Evolutionary conservation across 257 asterid species (phyloP).

Genomic region (Pogostemon cablin): DNA sequence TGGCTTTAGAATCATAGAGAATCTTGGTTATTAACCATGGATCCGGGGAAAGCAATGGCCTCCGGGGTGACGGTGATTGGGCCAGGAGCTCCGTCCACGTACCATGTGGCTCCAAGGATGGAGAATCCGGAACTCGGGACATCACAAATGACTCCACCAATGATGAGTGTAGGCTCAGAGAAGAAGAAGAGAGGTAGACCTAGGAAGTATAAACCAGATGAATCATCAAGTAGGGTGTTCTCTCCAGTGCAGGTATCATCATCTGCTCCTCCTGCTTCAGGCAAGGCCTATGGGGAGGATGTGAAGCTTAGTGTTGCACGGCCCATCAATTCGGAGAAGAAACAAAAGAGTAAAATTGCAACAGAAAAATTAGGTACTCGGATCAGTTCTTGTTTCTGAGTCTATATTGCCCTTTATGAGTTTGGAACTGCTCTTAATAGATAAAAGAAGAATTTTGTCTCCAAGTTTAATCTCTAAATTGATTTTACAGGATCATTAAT

Average conservation of each 20-base stretch:
- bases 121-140: conserved; percentile 44
- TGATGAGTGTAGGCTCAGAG: conserved; percentile 45
- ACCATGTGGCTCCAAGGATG: conserved; percentile 58
- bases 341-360: conserved; percentile 60
- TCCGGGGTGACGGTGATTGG: conserved; percentile 57
- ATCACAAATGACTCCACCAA: conserved; percentile 33
- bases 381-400: background rate
- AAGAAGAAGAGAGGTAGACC: conserved; percentile 97
- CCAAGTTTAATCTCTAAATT: background rate
- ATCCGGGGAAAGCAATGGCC: conserved; percentile 57
- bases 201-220: conserved; percentile 77
- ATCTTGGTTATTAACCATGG: conserved; percentile 50
- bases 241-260: conserved; percentile 57
- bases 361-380: conserved; percentile 67
- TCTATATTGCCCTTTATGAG: conserved; percentile 3
- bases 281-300: conserved; percentile 44
- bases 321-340: conserved; percentile 57
- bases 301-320: conserved; percentile 38
- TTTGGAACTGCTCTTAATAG: conserved; percentile 3
- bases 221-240: conserved; percentile 42
- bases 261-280: conserved; percentile 49
- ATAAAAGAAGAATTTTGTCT: background rate
- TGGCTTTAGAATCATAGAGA: conserved; percentile 14
- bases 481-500: background rate
- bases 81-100: conserved; percentile 63